phyloP scores from a whole-genome alignment of 352 stramenopile genomes.

The Pilasporangium apinafurcum region DNA sequence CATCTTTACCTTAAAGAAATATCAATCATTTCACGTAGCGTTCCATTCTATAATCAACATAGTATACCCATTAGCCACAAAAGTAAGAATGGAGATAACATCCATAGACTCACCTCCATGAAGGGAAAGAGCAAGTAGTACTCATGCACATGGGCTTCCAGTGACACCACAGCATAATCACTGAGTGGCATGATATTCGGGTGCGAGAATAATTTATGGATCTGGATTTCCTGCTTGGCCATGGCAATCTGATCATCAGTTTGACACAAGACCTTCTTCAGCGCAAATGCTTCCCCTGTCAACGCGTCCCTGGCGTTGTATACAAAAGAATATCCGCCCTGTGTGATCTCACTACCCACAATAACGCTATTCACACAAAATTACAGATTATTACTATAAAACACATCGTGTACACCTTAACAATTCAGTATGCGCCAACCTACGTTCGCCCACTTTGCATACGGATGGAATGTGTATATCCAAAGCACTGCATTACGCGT shows the following conservation, averaged over 20 bases:
- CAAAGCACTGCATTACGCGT: conserved; percentile 64
- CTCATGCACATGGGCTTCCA: conserved; percentile 33
- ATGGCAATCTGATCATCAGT: conserved; percentile 74
- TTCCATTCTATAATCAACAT: conserved; percentile 47
- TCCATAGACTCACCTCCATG: conserved; percentile 45
- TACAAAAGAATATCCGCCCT: conserved; percentile 86
- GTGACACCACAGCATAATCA: conserved; percentile 64
- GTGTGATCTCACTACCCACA: conserved; percentile 61
- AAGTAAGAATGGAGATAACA: not conserved
- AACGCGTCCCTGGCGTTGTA: conserved; percentile 65
- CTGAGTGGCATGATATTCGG: conserved; percentile 81
- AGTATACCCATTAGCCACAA: not conserved
- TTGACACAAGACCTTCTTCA: conserved; percentile 89
- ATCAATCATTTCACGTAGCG: conserved; percentile 83
- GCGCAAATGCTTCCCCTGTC: conserved; percentile 74
- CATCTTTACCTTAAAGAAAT: conserved; percentile 34
- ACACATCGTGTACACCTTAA: not conserved
- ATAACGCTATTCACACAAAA: conserved; percentile 22
- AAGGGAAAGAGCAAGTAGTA: conserved; percentile 86
- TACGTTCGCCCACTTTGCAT: conserved; percentile 79
- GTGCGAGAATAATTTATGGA: conserved; percentile 64
- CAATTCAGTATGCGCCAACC: conserved; percentile 1
- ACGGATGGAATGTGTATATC: conserved; percentile 51
- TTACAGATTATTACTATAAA: not conserved
- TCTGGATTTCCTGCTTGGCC: conserved; percentile 79